Base-by-base conservation (phyloP, 192 early-diverging fungal genomes). In the Coemansia sp. region DNA sequence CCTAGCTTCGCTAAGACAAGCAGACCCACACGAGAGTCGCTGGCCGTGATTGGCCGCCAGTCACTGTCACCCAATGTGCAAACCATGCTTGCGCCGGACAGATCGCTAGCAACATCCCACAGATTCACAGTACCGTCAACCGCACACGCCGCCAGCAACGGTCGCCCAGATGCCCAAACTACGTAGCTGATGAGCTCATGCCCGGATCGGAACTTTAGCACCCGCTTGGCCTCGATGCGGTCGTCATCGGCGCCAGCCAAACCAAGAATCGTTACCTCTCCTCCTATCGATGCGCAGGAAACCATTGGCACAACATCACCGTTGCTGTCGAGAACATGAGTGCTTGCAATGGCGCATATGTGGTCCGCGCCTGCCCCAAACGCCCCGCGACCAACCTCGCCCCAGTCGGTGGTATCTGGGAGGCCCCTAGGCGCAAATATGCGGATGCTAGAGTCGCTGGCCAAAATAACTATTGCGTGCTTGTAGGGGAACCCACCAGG, bases 1-100 rank as follows among this genome's bases (percentile, higher is more conserved):
- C 79, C 79, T 14, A 66, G 59, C 50, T 81, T 81, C 36, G 63
- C 73, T 42, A 81, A 56, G 11, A 69, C 66, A 9, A 62, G 38
- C 14, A 65, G 13, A 11, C 59, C 50, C 3, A 13, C n/a, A 41
- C 66, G 25, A 17, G 45, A 53, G 15, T 35, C 61, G 48, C 74
- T 69, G 3, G 78, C 65, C 3, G 78, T 81, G 42, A 70, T 56
- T 9, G 69, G 46, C 20, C 73, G 69, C 78, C 78, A 81, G 61
- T 81, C 78, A 7, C 46, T 25, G 9, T 25, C 33, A 2, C 70
- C 62, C 4, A 75, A 22, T 15, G 38, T 46, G 4, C 40, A 23
- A 8, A 70, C 5, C 38, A 52, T 23, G 5, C 48, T 41, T 13
- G 70, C 70, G 19, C 63, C 53, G 0, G 62, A 43, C 29, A 75